Evolutionary conservation across 345 rosid genomes (phyloP), one percentile per base, ranked within the genome.

Genomic region (Euclidium syriacum): DNA sequence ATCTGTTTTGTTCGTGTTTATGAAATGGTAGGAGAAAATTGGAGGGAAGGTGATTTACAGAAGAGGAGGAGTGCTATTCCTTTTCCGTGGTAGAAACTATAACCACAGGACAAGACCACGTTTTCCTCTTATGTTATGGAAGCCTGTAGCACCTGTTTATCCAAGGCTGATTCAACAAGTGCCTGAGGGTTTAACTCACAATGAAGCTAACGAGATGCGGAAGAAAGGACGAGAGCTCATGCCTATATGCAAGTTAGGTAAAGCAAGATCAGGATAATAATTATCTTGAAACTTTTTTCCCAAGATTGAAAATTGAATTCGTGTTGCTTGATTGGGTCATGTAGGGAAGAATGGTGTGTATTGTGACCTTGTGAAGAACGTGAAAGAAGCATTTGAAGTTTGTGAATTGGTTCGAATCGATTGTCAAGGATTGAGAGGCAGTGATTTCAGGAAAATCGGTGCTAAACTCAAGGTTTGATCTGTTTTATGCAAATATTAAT

Each of bases 51-150:
- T 92, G 52, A 89, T 92, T 64, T 80, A 78, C 64, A 75, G 86
- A 64, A 79, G 72, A 56, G 94, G 94, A 63, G 97, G 97, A 23
- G 83, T 82, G 42, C 14, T 92, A 27, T 92, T 63, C 41, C 90
- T 92, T 35, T 92, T 89, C 62, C 81, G 97, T 67, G 97, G 97
- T 32, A 82, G 99, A 79, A 94, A 94, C 72, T 94, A 94, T 66
- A 87, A 87, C 75, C 80, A 85, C 75, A 87, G 65, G 77, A 75
- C 79, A 67, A 84, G 88, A 22, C 97, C 91, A 0, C 87, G 70
- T 2, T 87, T 84, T 65, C 99, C 99, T 49, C 85, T 94, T 39
- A 94, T 94, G 99, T 54, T 89, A 73, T 94, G 99, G 99, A 89
- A 79, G 54, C 99, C 97, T 66, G 52, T 61, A 18, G 70, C 90